Evolutionary conservation across 2,329 filamentous ascomycete species (phyloP).

Genomic region (Berkeleyomyces rouxiae): DNA sequence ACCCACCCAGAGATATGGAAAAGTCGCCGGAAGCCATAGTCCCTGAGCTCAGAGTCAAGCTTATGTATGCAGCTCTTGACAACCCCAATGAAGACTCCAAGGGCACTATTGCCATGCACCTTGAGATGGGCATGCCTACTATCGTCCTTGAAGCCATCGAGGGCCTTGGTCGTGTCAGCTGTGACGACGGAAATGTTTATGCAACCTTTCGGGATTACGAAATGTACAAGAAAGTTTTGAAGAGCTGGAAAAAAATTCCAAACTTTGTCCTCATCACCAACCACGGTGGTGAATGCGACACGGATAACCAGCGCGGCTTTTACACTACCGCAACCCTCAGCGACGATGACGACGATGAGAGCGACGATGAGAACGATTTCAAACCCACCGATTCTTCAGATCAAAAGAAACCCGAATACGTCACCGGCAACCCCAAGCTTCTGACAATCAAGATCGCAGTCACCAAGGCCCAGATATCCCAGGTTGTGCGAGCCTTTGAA

Average conservation of each 20-base stretch:
- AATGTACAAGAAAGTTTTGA: constrained; percentile 15
- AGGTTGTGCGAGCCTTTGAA: constrained; percentile 17
- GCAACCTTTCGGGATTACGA: constrained; percentile 15
- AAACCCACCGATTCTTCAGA: too few species aligned
- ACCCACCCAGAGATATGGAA: constrained; percentile 15
- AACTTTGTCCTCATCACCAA: constrained; percentile 27
- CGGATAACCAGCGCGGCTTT: constrained; percentile 24
- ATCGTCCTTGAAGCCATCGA: constrained; percentile 16
- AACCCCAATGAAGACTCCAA: neutral
- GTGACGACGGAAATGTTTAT: constrained; percentile 13
- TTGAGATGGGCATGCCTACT: constrained; percentile 16
- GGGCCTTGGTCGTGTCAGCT: constrained; percentile 14
- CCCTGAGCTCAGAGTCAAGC: neutral
- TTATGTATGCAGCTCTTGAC: constrained; percentile 14
- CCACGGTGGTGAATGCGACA: constrained; percentile 26
- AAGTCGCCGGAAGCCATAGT: constrained; percentile 11
- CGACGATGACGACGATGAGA: constrained; percentile 15
- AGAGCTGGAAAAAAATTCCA: constrained; percentile 14
- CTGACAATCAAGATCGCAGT: constrained; percentile 21
- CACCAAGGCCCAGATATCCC: constrained; percentile 20
- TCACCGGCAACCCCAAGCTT: constrained; percentile 18
- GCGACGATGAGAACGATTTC: too few species aligned
- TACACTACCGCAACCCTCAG: constrained; percentile 21
- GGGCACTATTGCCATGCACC: constrained; percentile 16
- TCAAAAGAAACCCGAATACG: neutral